phyloP scores from a whole-genome alignment of 2,329 filamentous ascomycete species.

The Xylariaceae sp. region DNA sequence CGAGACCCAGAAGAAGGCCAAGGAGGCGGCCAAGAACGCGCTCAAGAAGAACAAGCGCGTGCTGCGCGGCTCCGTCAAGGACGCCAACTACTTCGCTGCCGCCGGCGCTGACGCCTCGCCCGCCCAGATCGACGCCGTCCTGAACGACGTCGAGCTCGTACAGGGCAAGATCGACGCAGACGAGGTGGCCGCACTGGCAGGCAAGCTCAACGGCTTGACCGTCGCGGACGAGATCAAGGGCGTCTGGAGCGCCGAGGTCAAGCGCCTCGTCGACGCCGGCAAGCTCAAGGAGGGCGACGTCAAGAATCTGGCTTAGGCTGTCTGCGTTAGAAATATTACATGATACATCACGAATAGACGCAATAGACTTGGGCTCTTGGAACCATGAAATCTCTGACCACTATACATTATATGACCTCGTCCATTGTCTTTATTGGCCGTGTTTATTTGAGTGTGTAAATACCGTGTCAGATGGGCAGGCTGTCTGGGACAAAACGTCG shows the following conservation, averaged over 20 bases:
- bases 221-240: slow-evolving; percentile 79
- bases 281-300: slow-evolving; percentile 81
- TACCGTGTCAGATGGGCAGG: too few relatives aligned
- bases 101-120: slow-evolving; percentile 64
- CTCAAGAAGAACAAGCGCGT: slow-evolving; percentile 99
- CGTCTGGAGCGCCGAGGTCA: slow-evolving; percentile 72
- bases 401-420: too few relatives aligned
- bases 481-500: too few relatives aligned
- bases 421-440: too few relatives aligned
- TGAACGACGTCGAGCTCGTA: slow-evolving; percentile 79
- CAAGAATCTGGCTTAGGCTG: slow-evolving; percentile 42
- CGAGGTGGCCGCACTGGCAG: slow-evolving; percentile 78
- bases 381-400: too few relatives aligned
- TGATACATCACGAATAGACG: slow-evolving; percentile 1
- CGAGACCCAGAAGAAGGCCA: slow-evolving; percentile 86
- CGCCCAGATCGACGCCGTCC: slow-evolving; percentile 72
- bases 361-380: slow-evolving; percentile 6
- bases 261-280: slow-evolving; percentile 71
- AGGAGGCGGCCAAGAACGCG: slow-evolving; percentile 97
- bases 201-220: slow-evolving; percentile 73
- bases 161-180: slow-evolving; percentile 86
- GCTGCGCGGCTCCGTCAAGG: slow-evolving; percentile 88
- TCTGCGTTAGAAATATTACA: background rate
- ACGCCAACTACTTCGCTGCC: slow-evolving; percentile 91
- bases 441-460: too few relatives aligned